phyloP scores from a whole-genome alignment of 192 early-diverging fungal genomes.

The Backusella sp. region DNA sequence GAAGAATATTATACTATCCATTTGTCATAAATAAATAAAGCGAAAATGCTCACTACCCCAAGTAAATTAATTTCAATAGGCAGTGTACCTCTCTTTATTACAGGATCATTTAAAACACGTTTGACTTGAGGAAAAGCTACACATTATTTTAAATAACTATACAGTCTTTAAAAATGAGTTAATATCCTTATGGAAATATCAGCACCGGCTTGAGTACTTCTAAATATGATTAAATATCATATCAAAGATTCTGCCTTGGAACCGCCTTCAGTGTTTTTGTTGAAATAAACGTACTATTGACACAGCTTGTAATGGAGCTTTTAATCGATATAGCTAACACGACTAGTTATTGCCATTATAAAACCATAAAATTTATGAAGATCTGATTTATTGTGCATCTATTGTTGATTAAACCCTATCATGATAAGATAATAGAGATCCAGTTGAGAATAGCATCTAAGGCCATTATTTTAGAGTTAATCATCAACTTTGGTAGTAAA shows the following conservation, averaged over 20 bases:
- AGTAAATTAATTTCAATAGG: neutral
- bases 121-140: too few species aligned
- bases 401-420: neutral
- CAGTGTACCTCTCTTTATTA: neutral
- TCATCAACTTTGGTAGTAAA: neutral
- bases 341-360: neutral
- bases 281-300: too few species aligned
- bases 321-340: neutral
- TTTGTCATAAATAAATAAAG: neutral
- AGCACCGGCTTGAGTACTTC: too few species aligned
- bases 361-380: neutral
- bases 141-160: too few species aligned
- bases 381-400: neutral
- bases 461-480: neutral
- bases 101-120: neutral
- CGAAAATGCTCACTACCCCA: neutral
- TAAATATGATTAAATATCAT: too few species aligned
- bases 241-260: too few species aligned
- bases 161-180: too few species aligned
- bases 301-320: too few species aligned
- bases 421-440: neutral
- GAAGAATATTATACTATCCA: too few species aligned
- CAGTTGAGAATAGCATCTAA: neutral
- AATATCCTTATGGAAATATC: too few species aligned
- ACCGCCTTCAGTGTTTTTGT: too few species aligned